A percentile compares a stretch with the other conserved stretches of the same genome.
Conservation (phyloP, 139 green algal species). For the Tetradesmus lagerheimii region DNA sequence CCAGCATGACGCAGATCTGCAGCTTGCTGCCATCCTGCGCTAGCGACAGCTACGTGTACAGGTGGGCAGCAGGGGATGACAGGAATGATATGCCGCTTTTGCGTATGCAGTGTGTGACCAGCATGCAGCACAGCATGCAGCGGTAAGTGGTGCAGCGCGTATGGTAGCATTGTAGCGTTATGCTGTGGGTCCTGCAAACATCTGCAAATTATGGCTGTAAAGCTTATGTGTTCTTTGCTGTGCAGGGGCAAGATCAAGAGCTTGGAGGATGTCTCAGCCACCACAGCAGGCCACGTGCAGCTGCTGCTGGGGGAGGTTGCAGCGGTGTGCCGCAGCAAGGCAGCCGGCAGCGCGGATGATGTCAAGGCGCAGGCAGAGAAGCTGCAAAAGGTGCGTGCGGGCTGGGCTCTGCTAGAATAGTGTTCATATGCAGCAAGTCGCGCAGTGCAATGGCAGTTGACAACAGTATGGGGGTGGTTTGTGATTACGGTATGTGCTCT, state of each 20-base stretch:
- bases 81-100: too few relatives aligned
- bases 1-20: conserved; percentile 26
- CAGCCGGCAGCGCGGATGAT: conserved; percentile 14
- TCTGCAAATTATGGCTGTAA: too few relatives aligned
- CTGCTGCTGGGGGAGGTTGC: conserved; percentile 64
- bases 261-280: conserved; percentile 63
- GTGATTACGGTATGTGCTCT: too few relatives aligned
- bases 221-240: conserved; percentile 3
- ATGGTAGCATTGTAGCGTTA: too few relatives aligned
- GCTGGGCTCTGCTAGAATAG: neutral
- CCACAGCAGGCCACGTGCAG: conserved; percentile 53
- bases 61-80: neutral
- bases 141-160: too few relatives aligned
- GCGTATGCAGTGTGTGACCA: too few relatives aligned
- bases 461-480: too few relatives aligned
- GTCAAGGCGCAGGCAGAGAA: neutral
- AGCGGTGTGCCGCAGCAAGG: neutral
- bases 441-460: too few relatives aligned
- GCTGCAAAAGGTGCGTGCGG: conserved; percentile 7
- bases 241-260: conserved; percentile 64
- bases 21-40: conserved; percentile 4
- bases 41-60: conserved; percentile 16
- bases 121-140: too few relatives aligned
- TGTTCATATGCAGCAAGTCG: too few relatives aligned
- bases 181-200: neutral